A percentile compares a stretch with the other conserved stretches of the same genome.
These are phyloP conservation scores for Heteromeles arbutifolia DNA, from an alignment of 306 rosid genomes.

Conservation along the genomic window DNA sequence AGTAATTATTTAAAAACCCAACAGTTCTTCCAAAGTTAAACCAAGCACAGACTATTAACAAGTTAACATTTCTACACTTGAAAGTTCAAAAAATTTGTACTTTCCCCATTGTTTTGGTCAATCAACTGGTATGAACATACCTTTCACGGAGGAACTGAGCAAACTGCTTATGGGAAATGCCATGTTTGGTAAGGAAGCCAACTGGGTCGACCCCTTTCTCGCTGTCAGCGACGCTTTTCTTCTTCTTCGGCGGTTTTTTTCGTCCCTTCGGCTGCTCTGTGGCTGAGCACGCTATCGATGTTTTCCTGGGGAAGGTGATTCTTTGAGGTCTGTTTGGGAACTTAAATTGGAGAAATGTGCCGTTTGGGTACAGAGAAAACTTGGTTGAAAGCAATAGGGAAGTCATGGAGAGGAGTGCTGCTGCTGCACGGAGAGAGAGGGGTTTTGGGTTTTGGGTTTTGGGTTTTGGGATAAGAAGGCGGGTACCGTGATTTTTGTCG, in stretches of 20 bases:
- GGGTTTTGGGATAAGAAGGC: slow-evolving; percentile 32
- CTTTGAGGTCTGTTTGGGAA: slow-evolving; percentile 28
- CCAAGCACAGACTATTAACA: not conserved
- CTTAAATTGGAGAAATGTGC: slow-evolving; percentile 26
- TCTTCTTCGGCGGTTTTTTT: slow-evolving; percentile 19
- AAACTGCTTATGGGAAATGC: slow-evolving; percentile 71
- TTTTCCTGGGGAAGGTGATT: slow-evolving; percentile 37
- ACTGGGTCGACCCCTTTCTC: slow-evolving; percentile 74
- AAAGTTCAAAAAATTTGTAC: slow-evolving; percentile 5
- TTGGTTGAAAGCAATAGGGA: slow-evolving; percentile 38
- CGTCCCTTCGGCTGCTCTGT: slow-evolving; percentile 51
- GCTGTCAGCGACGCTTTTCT: slow-evolving; percentile 26
- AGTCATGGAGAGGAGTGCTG: slow-evolving; percentile 29
- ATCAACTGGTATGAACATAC: slow-evolving; percentile 20
- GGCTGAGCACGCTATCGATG: slow-evolving; percentile 46
- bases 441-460: too few relatives aligned
- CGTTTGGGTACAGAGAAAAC: slow-evolving; percentile 26
- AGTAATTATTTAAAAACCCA: not conserved
- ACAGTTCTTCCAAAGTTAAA: not conserved
- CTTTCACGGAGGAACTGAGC: slow-evolving; percentile 91
- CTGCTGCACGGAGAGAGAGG: not conserved
- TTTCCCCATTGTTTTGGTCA: not conserved
- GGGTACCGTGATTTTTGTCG: not conserved
- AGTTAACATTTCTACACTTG: not conserved
- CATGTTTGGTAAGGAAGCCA: slow-evolving; percentile 72